Base-by-base conservation (phyloP, 108 stramenopile species). In the Conticribra weissflogii region DNA sequence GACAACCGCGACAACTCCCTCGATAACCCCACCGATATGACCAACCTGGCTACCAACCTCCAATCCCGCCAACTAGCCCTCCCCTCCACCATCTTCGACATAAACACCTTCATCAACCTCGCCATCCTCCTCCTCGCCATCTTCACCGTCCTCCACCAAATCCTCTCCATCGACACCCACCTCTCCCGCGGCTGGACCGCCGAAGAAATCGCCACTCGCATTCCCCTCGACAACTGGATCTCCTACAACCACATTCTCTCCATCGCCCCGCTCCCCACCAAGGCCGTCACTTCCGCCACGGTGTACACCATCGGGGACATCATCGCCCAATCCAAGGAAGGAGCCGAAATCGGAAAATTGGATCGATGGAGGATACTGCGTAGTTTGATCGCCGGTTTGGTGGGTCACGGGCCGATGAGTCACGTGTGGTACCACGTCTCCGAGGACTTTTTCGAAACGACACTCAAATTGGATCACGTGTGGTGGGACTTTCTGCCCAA, bases 341-440 rank as follows among this genome's bases (percentile, higher is more conserved):
- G 92, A n/a, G 52, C 18, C 25, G 51, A 44, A 17, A 76, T 93
- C 18, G 84, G 65, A 14, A 55, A 84, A 14, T 56, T 94, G 45
- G 91, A 94, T 73, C 57, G 88, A 21, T 49, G 60, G 15, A 77
- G 95, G 21, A 71, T 83, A 27, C 25, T 80, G 15, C 86, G 95
- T n/a, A 79, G 76, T 30, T 48, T 83, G 12, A 8, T 76, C 8
- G 95, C 95, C 7, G 95, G 95, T 21, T 59, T 92, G 46, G 66
- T 94, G 30, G 89, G 88, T 16, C 95, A 96, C 72, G 95, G 95
- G 0, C 92, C 93, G 3, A 63, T 96, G 68, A 76, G 81, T 55
- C 95, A 96, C 66, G 61, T 70, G 32, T 95, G 94, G 92, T 91
- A 89, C 71, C 62, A 71, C 18, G 34, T 81, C 21, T 81, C 63